These are phyloP conservation scores for Thalassiosira livingstoniorum DNA, from an alignment of 352 stramenopile species.

Conservation along the genomic window DNA sequence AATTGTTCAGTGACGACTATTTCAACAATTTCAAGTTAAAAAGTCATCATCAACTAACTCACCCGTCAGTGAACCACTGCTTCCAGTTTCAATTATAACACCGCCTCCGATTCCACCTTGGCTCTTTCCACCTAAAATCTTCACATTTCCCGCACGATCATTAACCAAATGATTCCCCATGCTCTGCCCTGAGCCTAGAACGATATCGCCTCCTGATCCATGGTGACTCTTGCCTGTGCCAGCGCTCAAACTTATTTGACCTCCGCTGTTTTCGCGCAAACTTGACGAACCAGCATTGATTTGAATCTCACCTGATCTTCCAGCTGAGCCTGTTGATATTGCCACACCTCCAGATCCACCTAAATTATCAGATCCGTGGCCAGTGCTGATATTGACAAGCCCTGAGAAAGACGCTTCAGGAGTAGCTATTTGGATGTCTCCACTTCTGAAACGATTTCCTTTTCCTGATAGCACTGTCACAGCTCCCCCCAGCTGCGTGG, in stretches of 20 bases:
- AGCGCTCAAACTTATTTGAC: background rate
- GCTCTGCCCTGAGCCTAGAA: conserved; percentile 86
- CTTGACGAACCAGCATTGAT: conserved; percentile 66
- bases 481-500: background rate
- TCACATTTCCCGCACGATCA: conserved; percentile 36
- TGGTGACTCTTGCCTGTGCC: conserved; percentile 64
- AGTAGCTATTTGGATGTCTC: conserved; percentile 1
- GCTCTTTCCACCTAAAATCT: conserved; percentile 42
- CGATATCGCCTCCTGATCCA: conserved; percentile 89
- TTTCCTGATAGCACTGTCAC: background rate
- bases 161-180: conserved; percentile 75
- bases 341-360: conserved; percentile 63
- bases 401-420: no score
- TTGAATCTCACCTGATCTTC: conserved; percentile 29
- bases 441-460: background rate
- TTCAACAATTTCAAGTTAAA: no score
- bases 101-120: conserved; percentile 35
- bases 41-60: no score
- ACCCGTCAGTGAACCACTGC: no score
- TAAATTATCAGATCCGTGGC: no score
- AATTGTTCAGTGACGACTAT: no score
- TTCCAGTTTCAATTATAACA: no score
- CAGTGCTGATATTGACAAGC: no score
- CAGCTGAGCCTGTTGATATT: conserved; percentile 62
- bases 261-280: conserved; percentile 61